Conservation (phyloP, 2,329 filamentous ascomycete species). For the Colletotrichum australisinense region DNA sequence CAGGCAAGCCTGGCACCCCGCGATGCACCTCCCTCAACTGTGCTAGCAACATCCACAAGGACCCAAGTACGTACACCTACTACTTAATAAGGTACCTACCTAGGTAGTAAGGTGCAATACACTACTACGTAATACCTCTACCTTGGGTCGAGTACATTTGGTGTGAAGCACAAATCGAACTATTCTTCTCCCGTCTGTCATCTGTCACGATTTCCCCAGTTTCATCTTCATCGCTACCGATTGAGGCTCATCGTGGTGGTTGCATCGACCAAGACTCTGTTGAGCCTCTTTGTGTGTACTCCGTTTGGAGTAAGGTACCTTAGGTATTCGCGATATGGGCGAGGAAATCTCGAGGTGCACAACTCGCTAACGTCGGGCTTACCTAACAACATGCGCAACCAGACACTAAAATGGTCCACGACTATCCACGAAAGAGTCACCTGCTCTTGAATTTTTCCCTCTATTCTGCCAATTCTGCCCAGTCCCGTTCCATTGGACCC, state of each 20-base stretch:
- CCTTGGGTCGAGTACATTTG: not conserved
- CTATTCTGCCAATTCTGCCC: not conserved
- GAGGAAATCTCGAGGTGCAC: not conserved
- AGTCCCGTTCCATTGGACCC: not conserved
- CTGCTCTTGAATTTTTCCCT: not conserved
- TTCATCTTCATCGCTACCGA: not conserved
- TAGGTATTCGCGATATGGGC: not conserved
- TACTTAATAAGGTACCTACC: too few relatives aligned
- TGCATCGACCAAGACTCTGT: not conserved
- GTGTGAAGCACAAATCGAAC: not conserved
- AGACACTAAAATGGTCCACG: not conserved
- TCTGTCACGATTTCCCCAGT: conserved; percentile 1
- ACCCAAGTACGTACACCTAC: too few relatives aligned
- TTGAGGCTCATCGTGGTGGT: not conserved
- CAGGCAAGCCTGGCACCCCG: not conserved
- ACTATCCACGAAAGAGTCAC: not conserved
- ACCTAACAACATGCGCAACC: not conserved
- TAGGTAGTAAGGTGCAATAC: too few relatives aligned
- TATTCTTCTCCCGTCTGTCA: not conserved
- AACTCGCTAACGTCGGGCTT: not conserved
- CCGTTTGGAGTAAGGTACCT: too few relatives aligned
- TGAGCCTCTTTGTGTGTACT: not conserved
- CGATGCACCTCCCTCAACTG: not conserved
- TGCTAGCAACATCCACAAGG: not conserved
- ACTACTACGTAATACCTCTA: too few relatives aligned